Conservation (phyloP, 2,329 filamentous ascomycete genomes). For the Cucurbitaria berberidis region DNA sequence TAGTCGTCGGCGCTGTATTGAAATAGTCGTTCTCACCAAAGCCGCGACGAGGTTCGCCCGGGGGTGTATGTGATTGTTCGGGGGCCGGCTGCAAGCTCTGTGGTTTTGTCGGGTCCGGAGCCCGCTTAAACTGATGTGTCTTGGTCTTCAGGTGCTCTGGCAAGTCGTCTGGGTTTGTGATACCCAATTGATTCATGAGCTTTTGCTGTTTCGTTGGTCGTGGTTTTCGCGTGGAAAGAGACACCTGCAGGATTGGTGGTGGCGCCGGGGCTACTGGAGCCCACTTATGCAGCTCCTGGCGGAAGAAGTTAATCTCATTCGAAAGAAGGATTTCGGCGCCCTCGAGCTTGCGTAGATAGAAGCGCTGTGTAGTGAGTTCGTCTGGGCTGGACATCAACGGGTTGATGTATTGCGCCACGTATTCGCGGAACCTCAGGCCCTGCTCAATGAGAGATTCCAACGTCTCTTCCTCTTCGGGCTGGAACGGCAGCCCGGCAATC, state of each 20-base stretch:
- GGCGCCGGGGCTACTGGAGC: constrained; percentile 85
- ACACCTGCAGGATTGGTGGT: constrained; percentile 84
- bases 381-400: constrained; percentile 80
- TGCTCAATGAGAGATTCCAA: constrained; percentile 86
- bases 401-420: constrained; percentile 80
- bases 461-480: constrained; percentile 91
- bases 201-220: constrained; percentile 97
- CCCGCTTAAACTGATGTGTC: constrained; percentile 58
- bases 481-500: constrained; percentile 81
- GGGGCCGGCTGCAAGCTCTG: constrained; percentile 45
- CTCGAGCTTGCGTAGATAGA: constrained; percentile 96
- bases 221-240: constrained; percentile 91
- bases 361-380: constrained; percentile 87
- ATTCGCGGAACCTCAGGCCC: constrained; percentile 82
- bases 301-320: constrained; percentile 96
- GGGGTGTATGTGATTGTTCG: constrained; percentile 46
- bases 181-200: constrained; percentile 84
- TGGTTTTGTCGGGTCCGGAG: constrained; percentile 50
- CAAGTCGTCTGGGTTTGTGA: constrained; percentile 88
- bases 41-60: constrained; percentile 43
- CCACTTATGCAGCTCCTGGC: constrained; percentile 94
- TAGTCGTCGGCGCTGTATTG: constrained; percentile 29
- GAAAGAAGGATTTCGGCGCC: constrained; percentile 91
- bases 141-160: constrained; percentile 83
- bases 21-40: constrained; percentile 44